Conservation (phyloP, 805 yeast species). For the Jamesozyma spencerorum region DNA sequence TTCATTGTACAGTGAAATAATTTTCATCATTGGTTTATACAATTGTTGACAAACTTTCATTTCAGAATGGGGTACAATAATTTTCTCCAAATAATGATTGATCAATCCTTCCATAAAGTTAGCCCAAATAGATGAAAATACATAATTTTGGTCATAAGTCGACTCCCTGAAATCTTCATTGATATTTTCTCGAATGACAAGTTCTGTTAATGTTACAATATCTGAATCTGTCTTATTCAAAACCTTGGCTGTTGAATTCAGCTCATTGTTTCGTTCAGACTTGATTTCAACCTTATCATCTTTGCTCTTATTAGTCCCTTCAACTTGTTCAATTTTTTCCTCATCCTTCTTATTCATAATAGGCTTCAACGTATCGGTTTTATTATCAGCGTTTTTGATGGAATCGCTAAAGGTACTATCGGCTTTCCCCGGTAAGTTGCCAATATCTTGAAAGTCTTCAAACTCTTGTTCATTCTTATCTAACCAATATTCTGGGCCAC, state of each 20-base stretch:
- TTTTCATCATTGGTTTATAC: slow-evolving; percentile 32
- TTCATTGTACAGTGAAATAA: slow-evolving; percentile 29
- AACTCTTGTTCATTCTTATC: slow-evolving; percentile 18
- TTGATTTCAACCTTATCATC: not conserved
- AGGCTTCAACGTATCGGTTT: not conserved
- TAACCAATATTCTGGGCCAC: slow-evolving; percentile 31
- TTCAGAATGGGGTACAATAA: slow-evolving; percentile 30
- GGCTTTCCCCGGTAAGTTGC: not conserved
- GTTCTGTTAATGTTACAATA: slow-evolving; percentile 22
- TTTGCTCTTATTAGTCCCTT: not conserved
- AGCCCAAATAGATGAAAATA: slow-evolving; percentile 32
- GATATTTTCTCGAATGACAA: slow-evolving; percentile 28
- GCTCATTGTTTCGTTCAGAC: not conserved
- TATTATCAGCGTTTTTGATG: slow-evolving; percentile 1
- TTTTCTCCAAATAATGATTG: slow-evolving; percentile 29
- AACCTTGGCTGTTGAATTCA: no score
- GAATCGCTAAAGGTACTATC: not conserved
- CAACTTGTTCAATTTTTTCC: not conserved
- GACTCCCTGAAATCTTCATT: slow-evolving; percentile 27
- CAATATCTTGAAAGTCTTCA: not conserved
- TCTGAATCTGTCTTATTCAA: no score
- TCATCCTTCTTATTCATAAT: not conserved
- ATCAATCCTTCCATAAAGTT: slow-evolving; percentile 33
- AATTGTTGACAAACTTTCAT: slow-evolving; percentile 31
- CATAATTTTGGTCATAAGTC: slow-evolving; percentile 28